Conservation (phyloP, 208 protist genomes). For the Leishmania martiniquensis region DNA sequence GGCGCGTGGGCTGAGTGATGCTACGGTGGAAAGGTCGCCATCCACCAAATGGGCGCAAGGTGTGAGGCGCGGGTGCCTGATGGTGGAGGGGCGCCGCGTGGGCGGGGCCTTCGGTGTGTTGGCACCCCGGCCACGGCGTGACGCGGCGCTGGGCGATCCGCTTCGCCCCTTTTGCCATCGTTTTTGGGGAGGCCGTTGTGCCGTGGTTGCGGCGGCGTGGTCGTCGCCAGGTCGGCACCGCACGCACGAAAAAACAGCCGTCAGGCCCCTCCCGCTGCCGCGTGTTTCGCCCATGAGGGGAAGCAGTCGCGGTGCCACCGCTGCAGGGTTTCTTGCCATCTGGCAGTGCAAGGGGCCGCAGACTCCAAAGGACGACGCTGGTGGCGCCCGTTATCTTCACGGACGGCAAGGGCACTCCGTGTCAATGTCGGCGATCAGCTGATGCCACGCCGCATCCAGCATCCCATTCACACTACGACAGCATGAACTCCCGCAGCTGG, state of each 20-base stretch:
- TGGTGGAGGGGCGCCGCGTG: too few relatives aligned
- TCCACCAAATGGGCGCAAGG: too few relatives aligned
- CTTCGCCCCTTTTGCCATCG: background rate
- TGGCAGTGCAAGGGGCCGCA: background rate
- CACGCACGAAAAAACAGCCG: background rate
- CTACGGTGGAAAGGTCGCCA: too few relatives aligned
- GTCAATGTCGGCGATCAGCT: constrained; percentile 17
- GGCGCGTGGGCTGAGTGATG: too few relatives aligned
- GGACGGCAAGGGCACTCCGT: background rate
- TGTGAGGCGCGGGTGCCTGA: too few relatives aligned
- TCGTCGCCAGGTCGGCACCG: background rate
- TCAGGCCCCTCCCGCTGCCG: too few relatives aligned
- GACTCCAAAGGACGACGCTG: constrained; percentile 12
- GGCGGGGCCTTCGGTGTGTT: too few relatives aligned
- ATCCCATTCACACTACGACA: constrained; percentile 19
- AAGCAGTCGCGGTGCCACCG: background rate
- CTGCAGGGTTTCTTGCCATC: background rate
- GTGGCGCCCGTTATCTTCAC: constrained; percentile 25
- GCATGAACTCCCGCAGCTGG: constrained; percentile 1
- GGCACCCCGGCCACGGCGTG: too few relatives aligned
- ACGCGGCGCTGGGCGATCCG: background rate
- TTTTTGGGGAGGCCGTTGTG: background rate
- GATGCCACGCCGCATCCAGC: constrained; percentile 8
- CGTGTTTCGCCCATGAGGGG: background rate
- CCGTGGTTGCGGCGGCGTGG: too few relatives aligned